phyloP scores from a whole-genome alignment of 495 filamentous ascomycete genomes.

The Podospora fimiseda region DNA sequence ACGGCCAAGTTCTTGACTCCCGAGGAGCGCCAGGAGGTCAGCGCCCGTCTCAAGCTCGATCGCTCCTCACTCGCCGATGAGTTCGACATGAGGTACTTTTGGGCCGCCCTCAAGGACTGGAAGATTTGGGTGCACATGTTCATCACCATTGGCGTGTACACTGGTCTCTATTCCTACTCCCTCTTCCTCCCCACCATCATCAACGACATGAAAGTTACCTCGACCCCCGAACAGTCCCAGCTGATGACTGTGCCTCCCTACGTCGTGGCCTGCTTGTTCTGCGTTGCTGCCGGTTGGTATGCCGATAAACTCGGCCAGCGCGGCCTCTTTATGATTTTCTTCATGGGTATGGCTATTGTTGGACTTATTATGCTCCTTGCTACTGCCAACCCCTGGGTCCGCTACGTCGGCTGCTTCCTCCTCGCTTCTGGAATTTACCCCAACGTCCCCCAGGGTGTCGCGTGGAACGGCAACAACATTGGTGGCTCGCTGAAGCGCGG shows the following conservation, averaged over 20 bases:
- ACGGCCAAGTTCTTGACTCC: constrained; percentile 65
- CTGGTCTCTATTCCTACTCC: constrained; percentile 60
- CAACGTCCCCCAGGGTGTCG: constrained; percentile 62
- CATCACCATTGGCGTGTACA: constrained; percentile 45
- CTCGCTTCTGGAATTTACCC: constrained; percentile 66
- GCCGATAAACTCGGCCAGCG: constrained; percentile 47
- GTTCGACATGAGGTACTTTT: constrained; percentile 67
- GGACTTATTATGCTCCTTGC: constrained; percentile 62
- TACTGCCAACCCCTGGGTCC: constrained; percentile 49
- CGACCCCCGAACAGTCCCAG: constrained; percentile 48
- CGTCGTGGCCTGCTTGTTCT: constrained; percentile 45
- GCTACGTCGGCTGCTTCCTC: constrained; percentile 67
- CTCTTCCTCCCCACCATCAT: constrained; percentile 65
- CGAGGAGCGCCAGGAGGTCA: constrained; percentile 60
- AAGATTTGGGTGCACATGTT: constrained; percentile 61
- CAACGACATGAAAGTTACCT: constrained; percentile 46
- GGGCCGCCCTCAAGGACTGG: constrained; percentile 66
- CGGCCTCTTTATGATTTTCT: constrained; percentile 54
- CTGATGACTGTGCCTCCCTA: constrained; percentile 57
- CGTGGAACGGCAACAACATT: constrained; percentile 79
- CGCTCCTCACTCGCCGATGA: constrained; percentile 71
- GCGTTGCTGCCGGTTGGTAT: constrained; percentile 44
- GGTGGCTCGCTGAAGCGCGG: constrained; percentile 73
- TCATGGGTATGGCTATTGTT: constrained; percentile 43
- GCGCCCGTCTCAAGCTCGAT: constrained; percentile 59